A percentile compares a stretch with the other conserved stretches of the same genome.
Conservation (phyloP, 306 rosid species). For the cucumber (Cucumis sativus) region Cucumber_9930_V3 NC_026655.2:27627501-27628000, state of each 20-base stretch:
- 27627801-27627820: slow-evolving; percentile 18
- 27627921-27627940: not conserved
- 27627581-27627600: not conserved
- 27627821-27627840: slow-evolving; percentile 11
- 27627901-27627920: not conserved
- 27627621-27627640: not conserved
- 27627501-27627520: not conserved
- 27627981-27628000: not conserved
- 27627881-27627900: not conserved
- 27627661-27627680: slow-evolving; percentile 18
- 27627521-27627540: not conserved
- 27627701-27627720: slow-evolving; percentile 22
- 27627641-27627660: not conserved
- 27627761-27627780: slow-evolving; percentile 33
- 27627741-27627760: slow-evolving; percentile 35
- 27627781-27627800: slow-evolving; percentile 21
- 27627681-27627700: slow-evolving; percentile 24
- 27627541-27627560: not conserved
- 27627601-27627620: not conserved
- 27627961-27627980: not conserved
- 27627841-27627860: not conserved
- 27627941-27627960: not conserved
- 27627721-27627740: slow-evolving; percentile 14
- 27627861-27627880: not conserved
- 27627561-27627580: not conserved